Base-by-base conservation (phyloP, 192 early-diverging fungal species). In the Coemansia sp. region DNA sequence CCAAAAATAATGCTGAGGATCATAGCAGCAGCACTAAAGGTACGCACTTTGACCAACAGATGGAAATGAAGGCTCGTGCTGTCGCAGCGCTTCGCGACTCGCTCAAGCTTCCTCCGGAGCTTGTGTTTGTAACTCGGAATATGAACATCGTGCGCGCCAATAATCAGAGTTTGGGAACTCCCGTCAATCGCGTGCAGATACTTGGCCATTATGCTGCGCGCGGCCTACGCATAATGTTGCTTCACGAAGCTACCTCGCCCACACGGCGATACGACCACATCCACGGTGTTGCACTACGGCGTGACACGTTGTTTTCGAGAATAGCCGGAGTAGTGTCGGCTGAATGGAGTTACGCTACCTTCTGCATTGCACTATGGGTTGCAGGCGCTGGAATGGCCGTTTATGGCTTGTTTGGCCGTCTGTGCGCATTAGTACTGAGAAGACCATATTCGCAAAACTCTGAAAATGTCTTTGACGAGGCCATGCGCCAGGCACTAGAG, bases 91-190 rank as follows among this genome's bases (percentile, higher is more conserved):
- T 97, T 49, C 69, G 71, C 26, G 83, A 92, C 47, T 85, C 90
- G 38, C 84, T 86, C 41, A 67, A 73, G 5, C 68, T 97, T 41
- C 95, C 95, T 31, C 88, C 87, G 31, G 95, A 95, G 73, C 77
- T 97, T 8, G 93, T 97, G 31, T 96, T 97, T 69, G 77, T 97
- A 22, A 87, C 87, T 9, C 78, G 94, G 32, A 96, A 96, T 62
- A 89, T 95, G 86, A 93, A 93, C 60, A 88, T 89, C 44, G 87
- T 89, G 38, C 82, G 91, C 2, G 85, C 92, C n/a, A 89, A 91
- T 62, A 97, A 97, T 79, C 92, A 91, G 69, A 69, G 78, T 16
- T 70, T 93, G 34, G 93, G 93, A 10, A 90, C 85, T 14, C 93
- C 93, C 0, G 93, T 97, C 18, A 93, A 97, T 66, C 84, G 94